Percentiles rank a stretch among this genome's conserved stretches.
Conservation (phyloP, 1,284 basidiomycete genomes). For the Apiotrichum sp. region DNA sequence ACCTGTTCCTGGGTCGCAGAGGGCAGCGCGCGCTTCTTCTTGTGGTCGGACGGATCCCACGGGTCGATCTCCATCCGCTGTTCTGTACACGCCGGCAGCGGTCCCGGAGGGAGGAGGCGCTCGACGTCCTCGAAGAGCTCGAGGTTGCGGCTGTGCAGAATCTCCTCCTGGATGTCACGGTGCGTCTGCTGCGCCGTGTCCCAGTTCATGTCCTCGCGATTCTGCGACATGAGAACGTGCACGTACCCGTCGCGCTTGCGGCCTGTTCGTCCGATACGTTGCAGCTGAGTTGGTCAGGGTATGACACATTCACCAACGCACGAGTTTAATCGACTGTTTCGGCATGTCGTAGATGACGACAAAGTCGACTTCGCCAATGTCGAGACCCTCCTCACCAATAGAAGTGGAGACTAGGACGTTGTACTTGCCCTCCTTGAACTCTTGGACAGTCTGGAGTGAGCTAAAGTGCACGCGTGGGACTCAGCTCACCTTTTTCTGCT, state of each 20-base stretch:
- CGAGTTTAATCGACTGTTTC: conserved; percentile 94
- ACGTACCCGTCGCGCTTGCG: conserved; percentile 86
- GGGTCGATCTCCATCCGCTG: conserved; percentile 58
- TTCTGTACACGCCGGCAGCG: conserved; percentile 71
- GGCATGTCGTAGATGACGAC: conserved; percentile 96
- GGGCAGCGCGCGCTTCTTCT: conserved; percentile 21
- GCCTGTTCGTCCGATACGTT: conserved; percentile 92
- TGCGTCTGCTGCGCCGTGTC: conserved; percentile 83
- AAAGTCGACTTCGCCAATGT: conserved; percentile 97
- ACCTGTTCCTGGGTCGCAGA: conserved; percentile 13
- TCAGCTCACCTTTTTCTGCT: conserved; percentile 78
- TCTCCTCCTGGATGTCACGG: conserved; percentile 80
- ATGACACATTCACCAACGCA: conserved; percentile 45
- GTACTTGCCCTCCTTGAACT: conserved; percentile 80
- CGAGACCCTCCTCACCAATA: conserved; percentile 98
- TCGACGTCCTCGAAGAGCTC: conserved; percentile 90
- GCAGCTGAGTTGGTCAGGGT: conserved; percentile 56
- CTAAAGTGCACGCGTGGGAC: not conserved
- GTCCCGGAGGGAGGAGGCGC: conserved; percentile 71
- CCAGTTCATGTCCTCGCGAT: conserved; percentile 86
- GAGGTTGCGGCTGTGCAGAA: conserved; percentile 75
- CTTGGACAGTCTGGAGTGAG: conserved; percentile 53
- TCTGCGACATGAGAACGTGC: conserved; percentile 86
- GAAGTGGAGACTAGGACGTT: conserved; percentile 95
- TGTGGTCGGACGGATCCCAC: conserved; percentile 40